A percentile compares a stretch with the other conserved stretches of the same genome.
Conservation (phyloP, 306 rosid genomes). For the Hippophae rhamnoides region DNA sequence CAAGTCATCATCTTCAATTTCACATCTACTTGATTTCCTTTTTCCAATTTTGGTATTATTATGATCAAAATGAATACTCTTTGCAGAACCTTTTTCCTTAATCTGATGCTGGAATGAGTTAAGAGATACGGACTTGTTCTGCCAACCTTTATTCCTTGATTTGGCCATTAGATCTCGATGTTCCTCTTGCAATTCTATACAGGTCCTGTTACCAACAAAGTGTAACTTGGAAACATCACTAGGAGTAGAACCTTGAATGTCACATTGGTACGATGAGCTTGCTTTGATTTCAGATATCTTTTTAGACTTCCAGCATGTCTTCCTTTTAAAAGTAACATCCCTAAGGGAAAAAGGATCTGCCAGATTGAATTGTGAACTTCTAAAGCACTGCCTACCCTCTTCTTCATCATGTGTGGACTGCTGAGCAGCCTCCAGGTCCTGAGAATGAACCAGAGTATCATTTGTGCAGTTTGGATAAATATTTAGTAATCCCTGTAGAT, state of each 20-base stretch:
- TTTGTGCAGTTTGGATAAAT: slow-evolving; percentile 18
- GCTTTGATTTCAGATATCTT: slow-evolving; percentile 70
- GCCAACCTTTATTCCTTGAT: slow-evolving; percentile 29
- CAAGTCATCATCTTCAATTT: slow-evolving; percentile 80
- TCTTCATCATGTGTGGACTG: slow-evolving; percentile 27
- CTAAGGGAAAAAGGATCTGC: slow-evolving; percentile 32
- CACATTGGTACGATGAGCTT: slow-evolving; percentile 33
- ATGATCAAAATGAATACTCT: slow-evolving; percentile 20
- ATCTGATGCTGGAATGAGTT: slow-evolving; percentile 30
- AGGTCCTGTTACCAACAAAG: slow-evolving; percentile 29
- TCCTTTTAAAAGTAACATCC: slow-evolving; percentile 46
- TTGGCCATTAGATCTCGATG: slow-evolving; percentile 29
- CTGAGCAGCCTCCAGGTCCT: slow-evolving; percentile 22
- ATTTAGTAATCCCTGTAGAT: slow-evolving; percentile 23
- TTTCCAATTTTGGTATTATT: slow-evolving; percentile 29
- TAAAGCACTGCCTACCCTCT: slow-evolving; percentile 27
- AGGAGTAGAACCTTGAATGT: slow-evolving; percentile 27
- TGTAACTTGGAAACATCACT: slow-evolving; percentile 31
- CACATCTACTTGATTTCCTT: slow-evolving; percentile 44
- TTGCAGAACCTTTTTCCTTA: slow-evolving; percentile 30
- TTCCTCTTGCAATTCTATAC: slow-evolving; percentile 30
- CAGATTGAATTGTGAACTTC: slow-evolving; percentile 24
- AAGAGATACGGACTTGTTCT: slow-evolving; percentile 24
- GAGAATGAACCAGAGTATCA: slow-evolving; percentile 32
- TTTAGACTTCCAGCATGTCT: slow-evolving; percentile 63